These are phyloP conservation scores for Phylloporus scabripes DNA, from an alignment of 768 basidiomycete genomes.

Conservation along the genomic window DNA sequence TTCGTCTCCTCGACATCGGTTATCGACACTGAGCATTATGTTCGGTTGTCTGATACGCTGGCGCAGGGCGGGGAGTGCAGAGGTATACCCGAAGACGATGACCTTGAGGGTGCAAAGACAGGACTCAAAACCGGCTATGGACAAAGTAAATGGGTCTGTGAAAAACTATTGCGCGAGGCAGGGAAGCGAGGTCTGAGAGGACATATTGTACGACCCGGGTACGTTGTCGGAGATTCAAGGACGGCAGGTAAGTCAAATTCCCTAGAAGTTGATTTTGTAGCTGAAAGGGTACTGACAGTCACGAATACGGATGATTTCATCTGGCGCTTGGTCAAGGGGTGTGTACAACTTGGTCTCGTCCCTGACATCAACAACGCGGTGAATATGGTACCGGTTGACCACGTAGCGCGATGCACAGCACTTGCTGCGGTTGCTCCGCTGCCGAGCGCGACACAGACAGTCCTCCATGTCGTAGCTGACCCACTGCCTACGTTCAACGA, in stretches of 20 bases:
- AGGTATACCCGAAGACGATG: constrained; percentile 83
- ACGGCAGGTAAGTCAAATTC: constrained; percentile 61
- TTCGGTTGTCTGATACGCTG: constrained; percentile 74
- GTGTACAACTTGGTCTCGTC: constrained; percentile 90
- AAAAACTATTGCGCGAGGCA: constrained; percentile 90
- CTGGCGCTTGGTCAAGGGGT: constrained; percentile 98
- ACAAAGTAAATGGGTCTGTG: constrained; percentile 98
- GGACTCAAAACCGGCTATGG: constrained; percentile 89
- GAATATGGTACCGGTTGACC: constrained; percentile 98
- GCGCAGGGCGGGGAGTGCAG: constrained; percentile 38
- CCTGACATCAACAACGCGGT: constrained; percentile 98
- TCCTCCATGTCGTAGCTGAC: constrained; percentile 80
- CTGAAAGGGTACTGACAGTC: constrained; percentile 41
- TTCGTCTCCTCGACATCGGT: constrained; percentile 97
- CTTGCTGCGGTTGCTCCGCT: constrained; percentile 65
- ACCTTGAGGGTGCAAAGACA: constrained; percentile 76
- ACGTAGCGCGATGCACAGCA: constrained; percentile 80
- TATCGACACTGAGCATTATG: constrained; percentile 87
- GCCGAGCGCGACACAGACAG: constrained; percentile 43
- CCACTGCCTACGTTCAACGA: constrained; percentile 89
- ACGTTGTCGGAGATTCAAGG: constrained; percentile 89
- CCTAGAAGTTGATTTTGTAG: neutral
- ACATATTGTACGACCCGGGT: constrained; percentile 88
- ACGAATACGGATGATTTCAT: constrained; percentile 99
- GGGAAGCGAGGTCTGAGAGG: constrained; percentile 80